These are phyloP conservation scores for Cardamine chenopodiifolia DNA, from an alignment of 345 rosid species.

Conservation along the genomic window DNA sequence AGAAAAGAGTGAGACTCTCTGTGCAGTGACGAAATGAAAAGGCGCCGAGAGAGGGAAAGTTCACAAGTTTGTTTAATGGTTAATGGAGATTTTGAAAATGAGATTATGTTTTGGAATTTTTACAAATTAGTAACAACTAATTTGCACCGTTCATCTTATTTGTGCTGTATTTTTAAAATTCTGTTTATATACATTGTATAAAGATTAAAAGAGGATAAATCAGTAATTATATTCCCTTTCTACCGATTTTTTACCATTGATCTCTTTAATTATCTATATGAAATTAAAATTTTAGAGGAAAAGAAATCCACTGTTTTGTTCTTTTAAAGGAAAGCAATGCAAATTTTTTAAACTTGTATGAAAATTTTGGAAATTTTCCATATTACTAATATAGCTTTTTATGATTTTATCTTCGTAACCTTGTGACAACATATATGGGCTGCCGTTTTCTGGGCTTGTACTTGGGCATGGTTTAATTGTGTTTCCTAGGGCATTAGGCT, in stretches of 20 bases:
- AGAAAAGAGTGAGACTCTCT: conserved; percentile 1
- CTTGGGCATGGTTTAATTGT: background rate
- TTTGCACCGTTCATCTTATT: conserved; percentile 12
- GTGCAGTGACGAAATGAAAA: conserved; percentile 19
- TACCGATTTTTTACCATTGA: background rate
- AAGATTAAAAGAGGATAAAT: background rate
- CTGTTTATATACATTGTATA: background rate
- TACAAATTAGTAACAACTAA: too few species aligned
- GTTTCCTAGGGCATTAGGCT: too few species aligned
- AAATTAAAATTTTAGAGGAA: background rate
- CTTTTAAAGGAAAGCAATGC: background rate
- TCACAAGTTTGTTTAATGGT: conserved; percentile 19
- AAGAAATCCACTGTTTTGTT: background rate
- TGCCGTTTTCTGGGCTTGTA: background rate
- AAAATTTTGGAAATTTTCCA: background rate
- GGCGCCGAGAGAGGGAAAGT: conserved; percentile 39
- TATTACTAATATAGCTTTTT: background rate
- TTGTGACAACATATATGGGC: background rate
- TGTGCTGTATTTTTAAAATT: background rate
- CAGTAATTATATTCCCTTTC: background rate
- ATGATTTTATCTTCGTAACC: background rate
- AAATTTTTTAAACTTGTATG: background rate
- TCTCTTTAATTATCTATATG: background rate
- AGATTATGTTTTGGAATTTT: background rate
- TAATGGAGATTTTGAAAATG: conserved; percentile 17